Conservation (phyloP, 1,284 basidiomycete genomes). For the Ganoderma boninense region DNA sequence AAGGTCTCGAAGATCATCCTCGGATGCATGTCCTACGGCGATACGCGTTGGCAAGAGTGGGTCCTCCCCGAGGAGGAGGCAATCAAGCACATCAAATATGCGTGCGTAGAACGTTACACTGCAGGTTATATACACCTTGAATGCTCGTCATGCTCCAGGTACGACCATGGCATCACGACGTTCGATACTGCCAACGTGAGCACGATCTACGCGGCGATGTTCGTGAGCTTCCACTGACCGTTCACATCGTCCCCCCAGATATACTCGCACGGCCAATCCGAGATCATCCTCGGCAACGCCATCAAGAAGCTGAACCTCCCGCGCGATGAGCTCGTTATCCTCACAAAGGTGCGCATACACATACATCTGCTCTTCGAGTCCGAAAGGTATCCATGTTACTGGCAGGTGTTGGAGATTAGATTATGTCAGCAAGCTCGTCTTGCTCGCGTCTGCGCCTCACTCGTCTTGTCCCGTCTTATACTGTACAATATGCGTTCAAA, state of each 20-base stretch:
- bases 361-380: too few species aligned
- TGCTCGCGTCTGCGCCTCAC: too few species aligned
- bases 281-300: slow-evolving; percentile 80
- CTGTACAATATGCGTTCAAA: too few species aligned
- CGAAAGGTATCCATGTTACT: too few species aligned
- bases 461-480: too few species aligned
- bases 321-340: slow-evolving; percentile 78
- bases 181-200: slow-evolving; percentile 58
- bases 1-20: slow-evolving; percentile 55
- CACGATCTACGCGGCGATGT: neutral
- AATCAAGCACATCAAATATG: slow-evolving; percentile 48
- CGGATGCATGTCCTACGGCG: slow-evolving; percentile 54
- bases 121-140: neutral
- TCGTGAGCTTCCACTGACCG: neutral
- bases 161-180: slow-evolving; percentile 55
- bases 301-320: slow-evolving; percentile 78
- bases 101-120: slow-evolving; percentile 32
- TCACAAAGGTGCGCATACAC: slow-evolving; percentile 72
- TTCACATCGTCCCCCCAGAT: slow-evolving; percentile 14
- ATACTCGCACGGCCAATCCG: slow-evolving; percentile 67
- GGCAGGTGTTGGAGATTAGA: too few species aligned
- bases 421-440: too few species aligned
- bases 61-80: slow-evolving; percentile 51
- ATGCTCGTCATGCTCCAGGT: slow-evolving; percentile 13
- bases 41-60: slow-evolving; percentile 46